phyloP scores from a whole-genome alignment of 345 rosid genomes.

The Syzygium aqueum region DNA sequence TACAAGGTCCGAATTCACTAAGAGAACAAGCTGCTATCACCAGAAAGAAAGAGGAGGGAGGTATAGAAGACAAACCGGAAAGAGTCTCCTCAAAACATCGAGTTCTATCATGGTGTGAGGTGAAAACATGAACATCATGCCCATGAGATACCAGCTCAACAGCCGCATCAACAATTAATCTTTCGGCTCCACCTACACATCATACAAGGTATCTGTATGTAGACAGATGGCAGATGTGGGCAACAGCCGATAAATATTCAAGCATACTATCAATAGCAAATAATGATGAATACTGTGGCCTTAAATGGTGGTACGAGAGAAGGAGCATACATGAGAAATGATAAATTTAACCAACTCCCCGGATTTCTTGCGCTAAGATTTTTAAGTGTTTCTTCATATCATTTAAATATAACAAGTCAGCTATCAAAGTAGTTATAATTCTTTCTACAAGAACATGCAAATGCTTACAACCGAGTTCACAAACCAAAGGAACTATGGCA shows the following conservation, averaged over 20 bases:
- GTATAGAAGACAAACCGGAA: conserved; percentile 27
- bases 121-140: conserved; percentile 75
- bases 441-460: neutral
- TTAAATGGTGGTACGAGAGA: neutral
- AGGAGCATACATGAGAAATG: neutral
- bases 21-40: neutral
- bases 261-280: neutral
- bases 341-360: neutral
- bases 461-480: neutral
- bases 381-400: neutral
- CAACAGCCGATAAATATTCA: neutral
- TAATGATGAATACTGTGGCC: neutral
- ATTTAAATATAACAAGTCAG: neutral
- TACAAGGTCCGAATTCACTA: neutral
- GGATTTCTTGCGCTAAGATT: neutral
- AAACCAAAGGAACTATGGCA: neutral
- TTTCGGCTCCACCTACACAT: conserved; percentile 83
- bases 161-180: conserved; percentile 89
- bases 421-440: neutral
- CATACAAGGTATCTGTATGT: neutral
- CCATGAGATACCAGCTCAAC: conserved; percentile 76
- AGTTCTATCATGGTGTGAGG: conserved; percentile 78
- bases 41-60: neutral
- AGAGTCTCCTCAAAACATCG: conserved; percentile 94
- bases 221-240: neutral